Evolutionary conservation across 2,329 filamentous ascomycete species (phyloP), one percentile per base, ranked within the genome.

Genomic region (Arachnomyces sp.): DNA sequence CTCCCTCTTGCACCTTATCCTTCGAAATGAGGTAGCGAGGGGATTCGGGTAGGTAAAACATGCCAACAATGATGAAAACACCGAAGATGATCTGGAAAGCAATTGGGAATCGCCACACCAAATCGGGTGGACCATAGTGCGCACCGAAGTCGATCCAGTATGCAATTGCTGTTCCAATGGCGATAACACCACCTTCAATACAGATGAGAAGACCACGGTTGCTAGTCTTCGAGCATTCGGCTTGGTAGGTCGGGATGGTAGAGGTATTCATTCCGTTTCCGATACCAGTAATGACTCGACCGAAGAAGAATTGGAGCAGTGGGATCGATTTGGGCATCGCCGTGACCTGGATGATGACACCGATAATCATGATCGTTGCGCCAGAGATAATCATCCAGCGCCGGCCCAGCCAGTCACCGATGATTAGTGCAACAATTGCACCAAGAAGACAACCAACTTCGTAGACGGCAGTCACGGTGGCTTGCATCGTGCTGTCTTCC

Each of bases 361-460:
- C 63, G 34, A 65, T 39, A 8, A 64, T 59, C 60, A 65, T 61
- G 44, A 80, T 73, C 31, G 73, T 57, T 14, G 74, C 70, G 34
- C 77, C 77, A 31, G 72, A 63, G 48, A 79, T 77, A 44, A 73
- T 70, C 7, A 74, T 72, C 46, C 58, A 63, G 12, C 60, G 59
- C 43, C 63, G 60, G 32, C 63, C 63, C 13, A 60, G 50, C 25
- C 43, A 42, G 36, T 65, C 61, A 45, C 59, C 63, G 16, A 57
- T 53, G 25, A 62, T 50, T 5, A 63, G 47, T 5, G 57, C 57
- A 29, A 59, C 60, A 28, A 65, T 55, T 18, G 61, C 61, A 44
- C 63, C 63, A 13, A 46, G 47, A 30, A 66, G 47, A 51, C 63
- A 66, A 5, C 57, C 67, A 30, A 71, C 58, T 40, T 70, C 67